Conservation (phyloP, 1,284 basidiomycete genomes). For the Takashimella koratensis region DNA sequence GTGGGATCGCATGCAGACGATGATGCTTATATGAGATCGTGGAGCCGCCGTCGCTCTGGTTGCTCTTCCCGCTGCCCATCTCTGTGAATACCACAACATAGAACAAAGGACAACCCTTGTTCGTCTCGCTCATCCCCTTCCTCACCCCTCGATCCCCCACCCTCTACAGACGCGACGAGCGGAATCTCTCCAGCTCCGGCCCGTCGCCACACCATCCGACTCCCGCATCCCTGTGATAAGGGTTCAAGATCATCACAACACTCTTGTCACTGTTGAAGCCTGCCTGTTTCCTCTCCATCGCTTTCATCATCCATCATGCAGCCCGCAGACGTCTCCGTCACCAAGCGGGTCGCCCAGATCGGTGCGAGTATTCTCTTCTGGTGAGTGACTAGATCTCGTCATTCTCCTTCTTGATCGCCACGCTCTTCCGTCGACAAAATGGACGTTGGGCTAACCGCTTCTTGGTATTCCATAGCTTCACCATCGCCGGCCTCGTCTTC, state of each 20-base stretch:
- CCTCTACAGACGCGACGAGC: too few species aligned
- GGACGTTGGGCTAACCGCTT: not conserved
- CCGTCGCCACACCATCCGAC: too few species aligned
- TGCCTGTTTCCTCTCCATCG: too few species aligned
- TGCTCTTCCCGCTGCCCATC: too few species aligned
- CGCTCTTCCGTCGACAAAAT: not conserved
- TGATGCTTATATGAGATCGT: too few species aligned
- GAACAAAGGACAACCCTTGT: not conserved
- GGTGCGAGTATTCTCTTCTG: conserved; percentile 26
- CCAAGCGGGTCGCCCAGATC: conserved; percentile 19
- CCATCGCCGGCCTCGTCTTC: conserved; percentile 31
- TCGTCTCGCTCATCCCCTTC: not conserved
- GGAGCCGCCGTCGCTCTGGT: too few species aligned
- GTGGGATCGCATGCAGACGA: too few species aligned
- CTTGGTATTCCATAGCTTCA: conserved; percentile 14
- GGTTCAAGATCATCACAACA: too few species aligned
- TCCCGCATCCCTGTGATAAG: too few species aligned
- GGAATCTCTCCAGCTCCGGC: too few species aligned
- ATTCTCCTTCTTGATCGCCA: not conserved
- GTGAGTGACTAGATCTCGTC: conserved; percentile 5
- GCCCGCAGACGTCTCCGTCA: conserved; percentile 4
- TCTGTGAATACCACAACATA: too few species aligned
- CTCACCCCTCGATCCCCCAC: not conserved
- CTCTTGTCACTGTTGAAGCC: too few species aligned
- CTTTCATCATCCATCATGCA: conserved; percentile 10